Percentiles rank a stretch among this genome's conserved stretches.
Evolutionary conservation across 257 asterid species (phyloP).

Genomic region (Paulownia fortunei): DNA sequence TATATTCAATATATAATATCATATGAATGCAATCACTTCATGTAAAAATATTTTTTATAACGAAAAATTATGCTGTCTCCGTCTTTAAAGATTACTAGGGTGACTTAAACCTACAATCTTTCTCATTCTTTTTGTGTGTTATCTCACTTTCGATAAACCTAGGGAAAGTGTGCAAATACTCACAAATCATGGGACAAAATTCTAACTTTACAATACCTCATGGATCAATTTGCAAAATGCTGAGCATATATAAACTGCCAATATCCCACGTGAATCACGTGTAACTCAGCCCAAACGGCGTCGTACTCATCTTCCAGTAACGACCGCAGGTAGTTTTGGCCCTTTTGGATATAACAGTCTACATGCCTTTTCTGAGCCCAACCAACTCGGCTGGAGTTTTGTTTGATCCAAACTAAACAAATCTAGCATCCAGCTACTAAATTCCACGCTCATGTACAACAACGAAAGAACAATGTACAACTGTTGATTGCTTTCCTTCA

Average conservation of each 20-base stretch:
- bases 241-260: neutral
- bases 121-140: too few species aligned
- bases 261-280: neutral
- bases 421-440: too few species aligned
- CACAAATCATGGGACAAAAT: neutral
- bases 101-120: too few species aligned
- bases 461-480: neutral
- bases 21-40: too few species aligned
- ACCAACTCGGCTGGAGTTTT: neutral
- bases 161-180: neutral
- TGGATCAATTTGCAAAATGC: neutral
- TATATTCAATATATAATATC: too few species aligned
- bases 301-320: too few species aligned
- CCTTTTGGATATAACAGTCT: neutral
- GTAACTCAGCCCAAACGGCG: too few species aligned
- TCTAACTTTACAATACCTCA: neutral
- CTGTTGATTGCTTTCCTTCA: neutral
- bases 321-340: too few species aligned
- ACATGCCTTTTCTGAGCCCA: conserved; percentile 7
- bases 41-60: too few species aligned
- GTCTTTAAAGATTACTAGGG: too few species aligned
- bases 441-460: neutral
- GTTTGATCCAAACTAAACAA: neutral
- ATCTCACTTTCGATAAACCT: neutral
- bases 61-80: too few species aligned